Percentiles rank a stretch among this genome's conserved stretches.
Evolutionary conservation across 75 land plant species (phyloP).

Genomic region (Adiantum capillusveneris): DNA sequence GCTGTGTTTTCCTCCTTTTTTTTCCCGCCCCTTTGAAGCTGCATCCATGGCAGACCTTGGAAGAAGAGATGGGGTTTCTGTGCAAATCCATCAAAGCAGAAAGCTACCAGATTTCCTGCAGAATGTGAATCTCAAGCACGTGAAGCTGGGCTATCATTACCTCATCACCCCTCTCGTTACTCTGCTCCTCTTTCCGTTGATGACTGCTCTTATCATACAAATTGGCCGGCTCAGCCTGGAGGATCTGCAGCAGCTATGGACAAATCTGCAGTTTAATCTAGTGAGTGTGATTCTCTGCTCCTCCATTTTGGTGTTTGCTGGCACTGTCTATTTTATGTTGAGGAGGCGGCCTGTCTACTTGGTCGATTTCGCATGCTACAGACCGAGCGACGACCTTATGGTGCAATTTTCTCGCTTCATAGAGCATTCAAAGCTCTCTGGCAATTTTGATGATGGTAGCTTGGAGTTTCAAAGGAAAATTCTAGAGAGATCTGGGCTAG

Average conservation of each 20-base stretch:
- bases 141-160: constrained; percentile 64
- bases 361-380: constrained; percentile 51
- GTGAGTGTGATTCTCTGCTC: constrained; percentile 49
- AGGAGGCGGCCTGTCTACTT: constrained; percentile 44
- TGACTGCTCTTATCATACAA: constrained; percentile 39
- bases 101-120: constrained; percentile 57
- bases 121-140: constrained; percentile 58
- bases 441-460: constrained; percentile 36
- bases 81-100: too few species aligned
- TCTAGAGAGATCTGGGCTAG: constrained; percentile 52
- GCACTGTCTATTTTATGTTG: constrained; percentile 42
- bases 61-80: too few species aligned
- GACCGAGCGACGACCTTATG: constrained; percentile 26
- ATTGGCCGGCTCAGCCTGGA: constrained; percentile 39
- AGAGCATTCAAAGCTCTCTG: constrained; percentile 41
- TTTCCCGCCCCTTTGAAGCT: too few species aligned
- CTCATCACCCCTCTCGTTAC: constrained; percentile 47
- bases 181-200: constrained; percentile 44
- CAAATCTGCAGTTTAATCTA: constrained; percentile 49
- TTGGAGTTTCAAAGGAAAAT: constrained; percentile 51
- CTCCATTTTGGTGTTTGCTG: constrained; percentile 44
- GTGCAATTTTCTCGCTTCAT: constrained; percentile 31
- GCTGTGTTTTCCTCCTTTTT: too few species aligned
- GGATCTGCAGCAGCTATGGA: constrained; percentile 49
- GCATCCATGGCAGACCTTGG: too few species aligned